Base-by-base conservation (phyloP, 2,329 filamentous ascomycete genomes). In the Huntiella abstrusa region DNA sequence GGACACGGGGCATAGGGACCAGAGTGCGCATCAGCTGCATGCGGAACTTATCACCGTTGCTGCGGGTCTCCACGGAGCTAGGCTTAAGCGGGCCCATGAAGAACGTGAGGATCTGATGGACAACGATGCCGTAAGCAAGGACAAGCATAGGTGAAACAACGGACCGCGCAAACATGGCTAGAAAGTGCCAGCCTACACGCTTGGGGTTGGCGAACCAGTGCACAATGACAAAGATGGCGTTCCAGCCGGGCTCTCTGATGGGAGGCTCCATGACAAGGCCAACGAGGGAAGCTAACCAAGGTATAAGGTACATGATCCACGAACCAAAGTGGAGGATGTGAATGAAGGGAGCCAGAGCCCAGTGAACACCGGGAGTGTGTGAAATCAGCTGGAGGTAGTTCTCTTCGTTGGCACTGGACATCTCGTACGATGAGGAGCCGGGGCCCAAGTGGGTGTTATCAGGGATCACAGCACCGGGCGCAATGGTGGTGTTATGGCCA, bases 341-440 rank as follows among this genome's bases (percentile, higher is more conserved):
- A 2, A 55, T 52, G 3, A 72, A 52, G 0, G 70, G 70, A 12
- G 60, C 47, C 39, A 70, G 58, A 0, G 62, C 50, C 61, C 66
- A 68, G 54, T 71, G 69, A 2, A 66, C 57, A 40, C 60, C 55
- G 33, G 65, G 62, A 1, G 60, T 58, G 22, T 57, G 58, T 45
- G 55, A 57, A 0, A 60, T 51, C 3, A 61, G 58, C 1, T 69
- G 56, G 37, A 68, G 62, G 11, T 67, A 64, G 55, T 70, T 68
- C 4, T 58, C 55, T 52, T 72, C 67, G 8, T 61, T 58, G 2
- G 63, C 63, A 50, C 69, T 67, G 16, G 62, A 54, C 17, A 65
- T 56, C 53, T 75, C 71, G 68, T 70, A 73, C 53, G 68, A 73
- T 0, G 70, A 73, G 1, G 70, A 72, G 55, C 73, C 74, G 5